Evolutionary conservation across 2,329 filamentous ascomycete genomes (phyloP), one percentile per base, ranked within the genome.

Genomic region (Leptographium lundbergii): DNA sequence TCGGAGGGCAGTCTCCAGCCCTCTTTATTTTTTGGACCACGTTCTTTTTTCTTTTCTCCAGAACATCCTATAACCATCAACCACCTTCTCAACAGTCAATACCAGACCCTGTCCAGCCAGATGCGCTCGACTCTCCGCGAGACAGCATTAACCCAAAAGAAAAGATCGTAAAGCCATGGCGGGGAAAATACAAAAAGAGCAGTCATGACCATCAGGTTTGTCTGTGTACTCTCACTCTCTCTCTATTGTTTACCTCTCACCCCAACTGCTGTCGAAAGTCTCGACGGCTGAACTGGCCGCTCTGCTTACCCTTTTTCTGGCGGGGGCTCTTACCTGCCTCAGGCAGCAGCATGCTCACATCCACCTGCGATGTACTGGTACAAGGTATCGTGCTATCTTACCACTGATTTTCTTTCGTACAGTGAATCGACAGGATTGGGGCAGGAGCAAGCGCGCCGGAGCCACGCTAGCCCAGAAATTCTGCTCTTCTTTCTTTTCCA

Each of bases 361-460:
- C 19, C 32, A 24, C 14, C 17, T 11, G 2, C 56, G 14, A 58
- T 58, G 57, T 58, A 58, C 52, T 22, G 57, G 57, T 58, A 58
- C 57, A 58, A 58, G 57, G 57, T 29, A 32, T 53, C 50, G 14
- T 10, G 29, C 34, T 25, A 47, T 34, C 48, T 32, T 17, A 14
- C 50, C 13, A 39, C n/a, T 32, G 32, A 22, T 32, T 29, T 47
- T 25, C 42, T 24, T 27, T 52, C 45, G 29, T 57, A 22, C 55
- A 57, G 55, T 9, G 50, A 53, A 57, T 24, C 56, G 27, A 57
- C 22, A 14, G 42, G 55, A 48, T 48, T 48, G 54, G 58, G 58
- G 58, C 51, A 60, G 54, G 59, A 57, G 60, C 61, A 59, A 56
- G 54, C 60, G 57, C 59, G 61, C 61, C 61, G 56, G 61, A 62